These are phyloP conservation scores for Aspergillus sp. DNA, from an alignment of 2,329 filamentous ascomycete genomes.

Conservation along the genomic window DNA sequence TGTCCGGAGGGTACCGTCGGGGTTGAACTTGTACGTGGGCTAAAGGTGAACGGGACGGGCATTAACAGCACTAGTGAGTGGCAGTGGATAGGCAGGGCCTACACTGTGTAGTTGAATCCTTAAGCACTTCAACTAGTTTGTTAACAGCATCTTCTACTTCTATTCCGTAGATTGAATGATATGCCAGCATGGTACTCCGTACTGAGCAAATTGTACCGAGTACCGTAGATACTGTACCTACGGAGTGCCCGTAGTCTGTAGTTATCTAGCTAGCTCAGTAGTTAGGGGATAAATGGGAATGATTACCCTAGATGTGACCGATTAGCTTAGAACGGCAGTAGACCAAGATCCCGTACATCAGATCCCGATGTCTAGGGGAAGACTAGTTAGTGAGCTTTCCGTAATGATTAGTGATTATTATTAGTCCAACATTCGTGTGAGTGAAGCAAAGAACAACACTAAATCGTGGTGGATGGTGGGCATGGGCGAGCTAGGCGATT, in stretches of 20 bases:
- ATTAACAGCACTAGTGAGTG: not conserved
- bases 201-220: too few relatives aligned
- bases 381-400: not conserved
- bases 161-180: not conserved
- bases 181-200: not conserved
- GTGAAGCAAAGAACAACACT: too few relatives aligned
- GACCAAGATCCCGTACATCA: not conserved
- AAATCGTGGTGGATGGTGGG: too few relatives aligned
- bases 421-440: too few relatives aligned
- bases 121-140: not conserved
- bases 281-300: not conserved
- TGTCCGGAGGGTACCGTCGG: not conserved
- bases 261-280: too few relatives aligned
- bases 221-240: too few relatives aligned
- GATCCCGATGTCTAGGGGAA: not conserved
- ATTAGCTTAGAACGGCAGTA: not conserved
- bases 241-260: too few relatives aligned
- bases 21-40: not conserved
- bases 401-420: not conserved
- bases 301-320: not conserved
- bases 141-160: too few relatives aligned
- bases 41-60: not conserved
- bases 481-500: not conserved
- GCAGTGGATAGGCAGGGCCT: not conserved
- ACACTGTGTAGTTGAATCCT: not conserved